phyloP scores from a whole-genome alignment of 2,329 filamentous ascomycete species.

The Fusarium devonianum region DNA sequence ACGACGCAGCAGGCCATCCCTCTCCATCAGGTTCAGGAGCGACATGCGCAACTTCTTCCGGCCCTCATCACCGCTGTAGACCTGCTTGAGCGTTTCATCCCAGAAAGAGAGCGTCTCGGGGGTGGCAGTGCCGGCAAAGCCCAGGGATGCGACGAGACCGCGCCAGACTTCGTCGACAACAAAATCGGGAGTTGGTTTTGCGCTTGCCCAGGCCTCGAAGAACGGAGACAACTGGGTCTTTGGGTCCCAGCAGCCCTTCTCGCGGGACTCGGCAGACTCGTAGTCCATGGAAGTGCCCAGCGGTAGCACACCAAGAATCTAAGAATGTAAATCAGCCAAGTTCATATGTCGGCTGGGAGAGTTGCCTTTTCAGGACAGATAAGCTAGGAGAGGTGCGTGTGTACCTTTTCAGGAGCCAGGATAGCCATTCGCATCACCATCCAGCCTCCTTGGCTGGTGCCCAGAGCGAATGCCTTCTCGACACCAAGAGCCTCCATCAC shows the following conservation, averaged over 20 bases:
- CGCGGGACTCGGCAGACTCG: slow-evolving; percentile 55
- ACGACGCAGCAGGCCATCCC: slow-evolving; percentile 57
- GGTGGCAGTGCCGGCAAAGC: slow-evolving; percentile 53
- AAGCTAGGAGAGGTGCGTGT: slow-evolving; percentile 14
- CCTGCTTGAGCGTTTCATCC: slow-evolving; percentile 52
- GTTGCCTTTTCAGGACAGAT: neutral
- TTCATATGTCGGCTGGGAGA: neutral
- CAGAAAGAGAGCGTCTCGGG: slow-evolving; percentile 53
- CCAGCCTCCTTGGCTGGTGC: slow-evolving; percentile 62
- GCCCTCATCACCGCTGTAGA: slow-evolving; percentile 59
- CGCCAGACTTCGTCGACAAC: slow-evolving; percentile 56
- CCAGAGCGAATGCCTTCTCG: slow-evolving; percentile 57
- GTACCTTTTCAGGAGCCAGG: slow-evolving; percentile 56
- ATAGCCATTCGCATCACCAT: slow-evolving; percentile 59
- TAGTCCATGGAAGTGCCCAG: slow-evolving; percentile 62
- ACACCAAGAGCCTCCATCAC: slow-evolving; percentile 60
- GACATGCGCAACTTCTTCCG: slow-evolving; percentile 57
- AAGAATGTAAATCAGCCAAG: slow-evolving; percentile 16
- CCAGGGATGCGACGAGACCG: slow-evolving; percentile 53
- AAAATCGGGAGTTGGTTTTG: slow-evolving; percentile 54
- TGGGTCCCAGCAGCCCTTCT: slow-evolving; percentile 59
- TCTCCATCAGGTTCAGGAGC: slow-evolving; percentile 52
- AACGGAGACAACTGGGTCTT: slow-evolving; percentile 52
- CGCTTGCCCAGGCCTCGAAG: slow-evolving; percentile 51
- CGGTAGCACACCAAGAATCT: slow-evolving; percentile 57